These are phyloP conservation scores for Saccharomyces pastorianus DNA, from an alignment of 1,139 yeast genomes.

Conservation along the genomic window DNA sequence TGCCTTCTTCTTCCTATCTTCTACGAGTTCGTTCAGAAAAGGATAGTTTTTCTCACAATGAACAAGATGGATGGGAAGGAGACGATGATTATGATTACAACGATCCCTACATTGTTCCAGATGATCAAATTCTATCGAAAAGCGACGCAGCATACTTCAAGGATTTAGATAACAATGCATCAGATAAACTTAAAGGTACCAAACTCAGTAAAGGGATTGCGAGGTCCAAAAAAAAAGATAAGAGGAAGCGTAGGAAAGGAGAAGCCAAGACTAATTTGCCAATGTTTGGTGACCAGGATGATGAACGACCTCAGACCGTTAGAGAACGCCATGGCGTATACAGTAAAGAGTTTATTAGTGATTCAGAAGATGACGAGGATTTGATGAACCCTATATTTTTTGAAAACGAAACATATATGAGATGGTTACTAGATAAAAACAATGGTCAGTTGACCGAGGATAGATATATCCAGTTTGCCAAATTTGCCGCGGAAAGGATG, in stretches of 20 bases:
- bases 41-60: not conserved
- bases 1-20: conserved; percentile 24
- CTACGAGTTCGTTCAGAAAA: conserved; percentile 11
- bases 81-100: conserved; percentile 18
- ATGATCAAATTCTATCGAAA: conserved; percentile 13
- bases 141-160: conserved; percentile 26
- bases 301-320: not conserved
- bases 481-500: conserved; percentile 27
- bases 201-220: conserved; percentile 21
- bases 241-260: conserved; percentile 6
- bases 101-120: conserved; percentile 15
- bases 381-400: conserved; percentile 23
- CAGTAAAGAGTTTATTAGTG: conserved; percentile 29
- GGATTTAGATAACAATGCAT: conserved; percentile 14
- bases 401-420: conserved; percentile 31
- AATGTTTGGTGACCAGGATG: conserved; percentile 11
- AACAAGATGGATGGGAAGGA: conserved; percentile 19
- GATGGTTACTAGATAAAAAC: conserved; percentile 25
- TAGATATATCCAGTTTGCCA: conserved; percentile 18
- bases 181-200: conserved; percentile 3
- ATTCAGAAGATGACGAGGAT: conserved; percentile 28
- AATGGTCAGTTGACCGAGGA: conserved; percentile 23
- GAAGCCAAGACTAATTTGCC: conserved; percentile 10
- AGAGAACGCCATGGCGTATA: conserved; percentile 8
- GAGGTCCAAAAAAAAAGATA: conserved; percentile 12